Evolutionary conservation across 2,329 filamentous ascomycete genomes (phyloP), one percentile per base, ranked within the genome.

Genomic region (Hymenotorrendiella dingleyae): DNA sequence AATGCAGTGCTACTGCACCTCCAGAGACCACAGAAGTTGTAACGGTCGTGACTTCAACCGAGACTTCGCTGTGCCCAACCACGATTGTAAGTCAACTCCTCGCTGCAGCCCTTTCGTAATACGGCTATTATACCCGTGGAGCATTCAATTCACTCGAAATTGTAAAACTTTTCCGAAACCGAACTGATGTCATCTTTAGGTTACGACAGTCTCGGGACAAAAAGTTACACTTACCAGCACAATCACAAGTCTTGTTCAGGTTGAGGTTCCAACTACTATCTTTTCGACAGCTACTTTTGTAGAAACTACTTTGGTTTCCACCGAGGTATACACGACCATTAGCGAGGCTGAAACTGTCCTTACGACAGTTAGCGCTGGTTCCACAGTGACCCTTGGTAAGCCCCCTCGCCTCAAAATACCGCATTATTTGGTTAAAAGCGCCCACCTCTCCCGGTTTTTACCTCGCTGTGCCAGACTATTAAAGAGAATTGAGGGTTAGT

Each of bases 301-400:
- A n/a, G 61, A 58, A 5, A 68, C 66, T 2, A 54, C 54, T 53
- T 43, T 64, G 57, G 9, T 34, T 7, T 50, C 43, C 14, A 46
- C 47, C 4, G 56, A 65, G 26, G 60, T 69, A n/a, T 63, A 63
- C 34, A 48, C 47, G 22, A 68, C 68, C 17, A 62, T 66, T 32
- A 65, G 66, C 10, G 64, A 55, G 52, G 63, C 65, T n/a, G 42
- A 36, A 6, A 66, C 64, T 37, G 65, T 60, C 7, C 55, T 39
- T 38, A 65, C 67, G 54, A 67, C 68, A 4, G 72, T 70, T n/a
- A 60, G 69, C 29, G 63, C 65, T 2, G 53, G 66, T 19, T 60
- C 53, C 35, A 72, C 67, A 8, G 54, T 68, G 33, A 63, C 68
- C 3, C 53, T 71, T 22, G 30, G 45, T 46, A 43, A 44, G 47